These are phyloP conservation scores for Vigna trinervia DNA, from an alignment of 306 rosid species.

Conservation along the genomic window DNA sequence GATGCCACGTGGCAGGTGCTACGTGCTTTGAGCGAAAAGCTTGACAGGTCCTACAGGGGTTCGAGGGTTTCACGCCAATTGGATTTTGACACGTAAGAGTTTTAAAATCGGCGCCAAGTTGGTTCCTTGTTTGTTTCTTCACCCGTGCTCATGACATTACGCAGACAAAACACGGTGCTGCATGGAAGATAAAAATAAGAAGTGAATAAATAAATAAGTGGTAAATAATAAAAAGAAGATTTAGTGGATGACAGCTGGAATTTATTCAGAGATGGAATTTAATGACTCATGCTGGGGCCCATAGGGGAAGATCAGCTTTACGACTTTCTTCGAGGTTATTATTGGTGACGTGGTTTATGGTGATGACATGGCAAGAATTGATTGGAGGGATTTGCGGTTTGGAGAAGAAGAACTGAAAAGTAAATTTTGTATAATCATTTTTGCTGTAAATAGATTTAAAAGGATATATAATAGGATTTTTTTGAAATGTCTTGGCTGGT, in stretches of 20 bases:
- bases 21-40: slow-evolving; percentile 50
- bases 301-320: neutral
- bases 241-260: slow-evolving; percentile 66
- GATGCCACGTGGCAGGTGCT: slow-evolving; percentile 97
- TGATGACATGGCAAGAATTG: slow-evolving; percentile 22
- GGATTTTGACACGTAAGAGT: slow-evolving; percentile 40
- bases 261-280: slow-evolving; percentile 21
- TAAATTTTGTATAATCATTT: slow-evolving; percentile 35
- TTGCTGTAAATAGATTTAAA: slow-evolving; percentile 26
- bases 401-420: neutral
- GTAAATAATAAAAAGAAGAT: neutral
- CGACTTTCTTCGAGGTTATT: slow-evolving; percentile 21
- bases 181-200: neutral
- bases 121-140: neutral
- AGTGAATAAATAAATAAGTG: neutral
- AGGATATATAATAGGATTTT: neutral
- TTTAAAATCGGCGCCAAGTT: neutral
- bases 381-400: slow-evolving; percentile 39
- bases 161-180: neutral
- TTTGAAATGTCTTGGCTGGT: neutral
- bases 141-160: neutral
- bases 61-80: slow-evolving; percentile 58
- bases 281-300: slow-evolving; percentile 25
- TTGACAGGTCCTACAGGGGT: slow-evolving; percentile 59
- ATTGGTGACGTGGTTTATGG: slow-evolving; percentile 37